Evolutionary conservation across 495 filamentous ascomycete species (phyloP).

Genomic region (Hyaloscypha bicolor): DNA sequence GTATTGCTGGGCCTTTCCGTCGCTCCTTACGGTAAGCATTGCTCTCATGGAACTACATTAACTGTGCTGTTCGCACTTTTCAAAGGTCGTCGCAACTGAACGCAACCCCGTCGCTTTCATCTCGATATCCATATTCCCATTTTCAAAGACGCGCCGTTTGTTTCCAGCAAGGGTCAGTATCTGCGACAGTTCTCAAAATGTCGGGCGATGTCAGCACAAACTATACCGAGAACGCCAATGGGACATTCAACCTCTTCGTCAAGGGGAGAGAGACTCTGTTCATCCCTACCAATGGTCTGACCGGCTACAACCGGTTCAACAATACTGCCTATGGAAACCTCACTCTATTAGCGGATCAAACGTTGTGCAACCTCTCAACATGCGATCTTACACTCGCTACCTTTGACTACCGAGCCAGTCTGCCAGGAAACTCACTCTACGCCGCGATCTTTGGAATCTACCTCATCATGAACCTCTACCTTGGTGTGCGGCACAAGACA

Average conservation of each 20-base stretch:
- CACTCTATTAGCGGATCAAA: constrained; percentile 4
- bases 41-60: background rate
- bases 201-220: background rate
- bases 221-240: constrained; percentile 13
- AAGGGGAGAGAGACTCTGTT: constrained; percentile 8
- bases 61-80: background rate
- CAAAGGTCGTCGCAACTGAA: too few relatives aligned
- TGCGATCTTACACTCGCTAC: constrained; percentile 22
- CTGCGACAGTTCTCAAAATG: background rate
- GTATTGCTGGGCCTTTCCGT: background rate
- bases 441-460: constrained; percentile 30
- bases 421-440: constrained; percentile 35
- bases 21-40: background rate
- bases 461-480: constrained; percentile 26
- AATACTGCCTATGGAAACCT: constrained; percentile 18
- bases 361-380: constrained; percentile 12
- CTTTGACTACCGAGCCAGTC: constrained; percentile 31
- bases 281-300: constrained; percentile 16
- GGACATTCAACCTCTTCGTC: background rate
- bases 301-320: constrained; percentile 14
- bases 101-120: background rate
- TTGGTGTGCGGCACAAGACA: constrained; percentile 23
- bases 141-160: background rate
- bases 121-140: background rate
- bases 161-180: background rate